Evolutionary conservation across 306 rosid species (phyloP), one percentile per base, ranked within the genome.

Genomic region (Gastrolobium villosum): DNA sequence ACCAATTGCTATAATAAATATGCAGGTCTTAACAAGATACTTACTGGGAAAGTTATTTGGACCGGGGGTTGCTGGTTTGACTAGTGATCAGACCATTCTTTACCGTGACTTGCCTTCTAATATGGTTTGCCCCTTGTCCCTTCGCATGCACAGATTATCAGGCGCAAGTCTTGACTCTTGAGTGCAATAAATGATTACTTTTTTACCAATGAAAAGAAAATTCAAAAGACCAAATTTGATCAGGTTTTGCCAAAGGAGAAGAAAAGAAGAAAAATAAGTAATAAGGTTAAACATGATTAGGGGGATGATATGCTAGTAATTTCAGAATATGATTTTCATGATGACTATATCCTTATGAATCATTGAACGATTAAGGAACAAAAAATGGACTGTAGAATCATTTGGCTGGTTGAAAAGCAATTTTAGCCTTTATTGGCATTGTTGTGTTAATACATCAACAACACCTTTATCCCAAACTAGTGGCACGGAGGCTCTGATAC

Each of bases 81-180:
- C 26, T 20, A 79, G 73, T 71, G 53, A 87, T 60, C 55, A 59
- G 40, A 85, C 74, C 32, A 70, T 85, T 77, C 59, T 87, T 66
- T 87, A 90, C 67, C 86, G 78, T 34, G 96, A 90, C 65, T 90
- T 88, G 68, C 96, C 93, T 66, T 88, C 96, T 30, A 90, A 90
- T 68, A 85, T 90, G 93, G 91, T 90, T 11, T 79, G 65, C 63
- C 82, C 78, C 78, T 76, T 57, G 62, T 75, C 80, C 10, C 40
- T 32, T 34, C 32, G 13, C 63, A 5, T 37, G 35, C 20, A 44
- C 6, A 26, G 20, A 32, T 5, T 9, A 15, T 20, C 26, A 20
- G 26, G 26, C 26, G 26, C 26, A 20, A 20, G 26, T 20, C 26
- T 20, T 20, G 26, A 20, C 26, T 20, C 26, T 20, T 20, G 26